phyloP scores from a whole-genome alignment of 2,329 filamentous ascomycete genomes.

The Fusarium coicis region DNA sequence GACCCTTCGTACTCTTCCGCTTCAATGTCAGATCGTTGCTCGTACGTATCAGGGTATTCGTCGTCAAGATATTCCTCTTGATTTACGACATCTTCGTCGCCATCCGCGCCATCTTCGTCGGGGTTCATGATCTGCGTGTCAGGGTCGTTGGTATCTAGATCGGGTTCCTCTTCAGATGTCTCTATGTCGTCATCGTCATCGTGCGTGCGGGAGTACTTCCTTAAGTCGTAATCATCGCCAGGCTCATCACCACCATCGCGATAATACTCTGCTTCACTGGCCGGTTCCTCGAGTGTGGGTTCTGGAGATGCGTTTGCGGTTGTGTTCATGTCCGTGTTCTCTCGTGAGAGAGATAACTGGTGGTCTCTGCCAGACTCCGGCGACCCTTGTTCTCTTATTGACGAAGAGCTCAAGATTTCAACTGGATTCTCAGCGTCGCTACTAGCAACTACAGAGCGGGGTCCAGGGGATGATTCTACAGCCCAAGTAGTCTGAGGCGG shows the following conservation, averaged over 20 bases:
- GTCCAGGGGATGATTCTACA: conserved; percentile 5
- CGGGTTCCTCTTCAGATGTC: conserved; percentile 44
- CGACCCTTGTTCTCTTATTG: conserved; percentile 23
- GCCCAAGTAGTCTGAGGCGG: conserved; percentile 25
- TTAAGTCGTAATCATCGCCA: conserved; percentile 50
- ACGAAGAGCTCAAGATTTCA: conserved; percentile 40
- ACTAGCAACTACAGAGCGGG: conserved; percentile 17
- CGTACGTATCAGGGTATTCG: conserved; percentile 22
- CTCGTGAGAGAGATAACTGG: conserved; percentile 9
- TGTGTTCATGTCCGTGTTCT: neutral
- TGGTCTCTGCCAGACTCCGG: conserved; percentile 12
- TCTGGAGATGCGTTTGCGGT: conserved; percentile 8
- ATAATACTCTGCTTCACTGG: conserved; percentile 38
- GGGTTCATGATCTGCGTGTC: conserved; percentile 38
- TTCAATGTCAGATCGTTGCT: conserved; percentile 32
- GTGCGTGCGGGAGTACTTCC: conserved; percentile 47
- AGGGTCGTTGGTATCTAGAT: conserved; percentile 41
- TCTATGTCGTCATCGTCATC: conserved; percentile 50
- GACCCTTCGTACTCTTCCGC: conserved; percentile 41
- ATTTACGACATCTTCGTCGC: conserved; percentile 45
- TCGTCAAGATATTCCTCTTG: conserved; percentile 32
- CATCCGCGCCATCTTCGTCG: conserved; percentile 33
- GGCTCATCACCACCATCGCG: conserved; percentile 44
- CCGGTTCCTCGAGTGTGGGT: conserved; percentile 16
- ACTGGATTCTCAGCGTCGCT: conserved; percentile 36